Percentiles rank a stretch among this genome's conserved stretches.
phyloP scores from a whole-genome alignment of 2,329 filamentous ascomycete genomes.

The Trichoderma afroharzianum region DNA sequence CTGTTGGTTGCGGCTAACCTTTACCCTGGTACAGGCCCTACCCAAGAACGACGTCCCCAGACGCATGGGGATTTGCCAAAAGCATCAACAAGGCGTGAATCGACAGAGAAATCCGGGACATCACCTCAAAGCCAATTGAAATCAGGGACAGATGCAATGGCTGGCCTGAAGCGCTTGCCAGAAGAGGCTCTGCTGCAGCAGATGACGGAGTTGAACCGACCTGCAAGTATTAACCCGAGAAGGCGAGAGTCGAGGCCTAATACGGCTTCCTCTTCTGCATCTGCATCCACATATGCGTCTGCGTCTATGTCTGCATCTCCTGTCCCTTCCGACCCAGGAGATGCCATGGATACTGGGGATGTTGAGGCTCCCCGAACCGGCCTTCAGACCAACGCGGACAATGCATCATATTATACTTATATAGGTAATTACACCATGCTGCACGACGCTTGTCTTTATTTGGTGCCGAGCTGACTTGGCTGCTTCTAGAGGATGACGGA shows the following conservation, averaged over 20 bases:
- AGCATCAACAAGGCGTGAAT: not conserved
- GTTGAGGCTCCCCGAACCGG: not conserved
- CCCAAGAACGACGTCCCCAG: not conserved
- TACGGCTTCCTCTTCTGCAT: not conserved
- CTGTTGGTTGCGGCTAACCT: not conserved
- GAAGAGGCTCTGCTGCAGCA: conserved; percentile 21
- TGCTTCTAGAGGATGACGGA: not conserved
- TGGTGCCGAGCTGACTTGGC: not conserved
- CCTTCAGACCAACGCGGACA: not conserved
- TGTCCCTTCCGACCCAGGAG: not conserved
- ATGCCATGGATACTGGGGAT: not conserved
- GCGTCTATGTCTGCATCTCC: not conserved
- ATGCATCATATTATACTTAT: conserved; percentile 6
- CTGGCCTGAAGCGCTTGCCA: conserved; percentile 21
- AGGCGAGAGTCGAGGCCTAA: not conserved
- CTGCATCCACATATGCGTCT: not conserved
- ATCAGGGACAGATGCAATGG: not conserved
- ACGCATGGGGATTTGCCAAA: not conserved
- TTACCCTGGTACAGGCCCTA: not conserved
- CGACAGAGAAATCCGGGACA: not conserved
- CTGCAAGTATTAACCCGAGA: not conserved
- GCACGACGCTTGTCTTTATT: not conserved
- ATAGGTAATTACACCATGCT: not conserved
- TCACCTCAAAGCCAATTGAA: not conserved
- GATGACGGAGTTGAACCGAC: not conserved